Percentiles rank a stretch among this genome's conserved stretches.
phyloP scores from a whole-genome alignment of 495 filamentous ascomycete genomes.

The Xylaria grammica region DNA sequence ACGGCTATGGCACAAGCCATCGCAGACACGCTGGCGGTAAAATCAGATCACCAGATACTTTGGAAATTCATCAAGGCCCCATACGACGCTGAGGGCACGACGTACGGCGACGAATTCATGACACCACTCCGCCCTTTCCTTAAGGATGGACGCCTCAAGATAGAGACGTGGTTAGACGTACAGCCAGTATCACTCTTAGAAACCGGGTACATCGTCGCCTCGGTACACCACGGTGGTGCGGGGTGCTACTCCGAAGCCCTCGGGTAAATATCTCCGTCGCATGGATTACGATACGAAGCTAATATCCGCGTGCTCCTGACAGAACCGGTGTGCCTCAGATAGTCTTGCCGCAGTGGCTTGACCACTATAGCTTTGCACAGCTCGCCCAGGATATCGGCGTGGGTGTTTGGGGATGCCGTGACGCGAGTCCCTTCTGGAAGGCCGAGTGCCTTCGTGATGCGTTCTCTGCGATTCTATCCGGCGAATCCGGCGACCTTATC shows the following conservation, averaged over 20 bases:
- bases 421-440: constrained; percentile 32
- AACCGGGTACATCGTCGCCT: constrained; percentile 51
- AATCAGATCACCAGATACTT: constrained; percentile 46
- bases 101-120: constrained; percentile 33
- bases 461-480: background rate
- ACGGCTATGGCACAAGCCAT: constrained; percentile 43
- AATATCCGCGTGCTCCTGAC: background rate
- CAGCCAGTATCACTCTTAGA: constrained; percentile 54
- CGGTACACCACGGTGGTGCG: constrained; percentile 59
- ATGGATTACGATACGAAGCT: background rate
- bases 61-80: constrained; percentile 53
- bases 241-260: constrained; percentile 61
- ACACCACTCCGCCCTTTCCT: constrained; percentile 27
- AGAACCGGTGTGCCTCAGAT: constrained; percentile 58
- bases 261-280: constrained; percentile 42
- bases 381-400: constrained; percentile 55
- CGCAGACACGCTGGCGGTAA: constrained; percentile 39
- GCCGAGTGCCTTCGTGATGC: constrained; percentile 32
- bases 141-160: constrained; percentile 38
- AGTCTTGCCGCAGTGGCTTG: constrained; percentile 56
- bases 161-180: constrained; percentile 52
- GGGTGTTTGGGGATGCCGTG: constrained; percentile 52
- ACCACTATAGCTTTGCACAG: constrained; percentile 57
- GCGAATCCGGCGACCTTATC: background rate
- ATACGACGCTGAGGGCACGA: background rate